phyloP scores from a whole-genome alignment of 345 rosid genomes.

The Angophora floribunda region DNA sequence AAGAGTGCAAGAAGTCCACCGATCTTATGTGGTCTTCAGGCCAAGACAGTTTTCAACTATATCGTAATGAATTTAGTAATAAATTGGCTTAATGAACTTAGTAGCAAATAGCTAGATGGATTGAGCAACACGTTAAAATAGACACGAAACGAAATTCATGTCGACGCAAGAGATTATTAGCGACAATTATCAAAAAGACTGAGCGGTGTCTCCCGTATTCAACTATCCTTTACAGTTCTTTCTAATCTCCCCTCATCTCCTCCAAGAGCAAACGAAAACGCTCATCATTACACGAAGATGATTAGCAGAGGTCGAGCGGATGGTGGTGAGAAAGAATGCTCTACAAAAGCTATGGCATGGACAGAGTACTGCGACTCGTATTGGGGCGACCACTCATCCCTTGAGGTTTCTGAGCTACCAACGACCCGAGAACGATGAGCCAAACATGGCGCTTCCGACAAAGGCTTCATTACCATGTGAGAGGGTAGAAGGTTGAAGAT shows the following conservation, averaged over 20 bases:
- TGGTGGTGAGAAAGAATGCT: conserved; percentile 34
- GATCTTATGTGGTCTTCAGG: conserved; percentile 29
- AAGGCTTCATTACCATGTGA: conserved; percentile 46
- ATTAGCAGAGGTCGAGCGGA: conserved; percentile 27
- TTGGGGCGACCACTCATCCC: conserved; percentile 27
- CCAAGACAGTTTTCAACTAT: conserved; percentile 15
- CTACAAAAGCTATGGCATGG: conserved; percentile 36
- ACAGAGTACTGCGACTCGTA: conserved; percentile 14
- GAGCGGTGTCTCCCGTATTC: neutral
- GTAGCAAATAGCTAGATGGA: neutral
- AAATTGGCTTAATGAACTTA: neutral
- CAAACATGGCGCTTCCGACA: conserved; percentile 42
- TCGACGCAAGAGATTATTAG: neutral
- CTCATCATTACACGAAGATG: conserved; percentile 20
- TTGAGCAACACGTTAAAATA: neutral
- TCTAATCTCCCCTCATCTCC: neutral
- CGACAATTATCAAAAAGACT: neutral
- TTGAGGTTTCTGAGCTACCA: conserved; percentile 36
- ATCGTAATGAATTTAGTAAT: neutral
- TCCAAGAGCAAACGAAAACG: conserved; percentile 13
- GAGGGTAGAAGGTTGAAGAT: conserved; percentile 36
- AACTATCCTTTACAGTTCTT: neutral
- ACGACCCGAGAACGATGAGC: conserved; percentile 22
- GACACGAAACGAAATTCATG: neutral
- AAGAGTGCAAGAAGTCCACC: conserved; percentile 16